These are phyloP conservation scores for Rachicladosporium sp. DNA, from an alignment of 2,329 filamentous ascomycete genomes.

Conservation along the genomic window DNA sequence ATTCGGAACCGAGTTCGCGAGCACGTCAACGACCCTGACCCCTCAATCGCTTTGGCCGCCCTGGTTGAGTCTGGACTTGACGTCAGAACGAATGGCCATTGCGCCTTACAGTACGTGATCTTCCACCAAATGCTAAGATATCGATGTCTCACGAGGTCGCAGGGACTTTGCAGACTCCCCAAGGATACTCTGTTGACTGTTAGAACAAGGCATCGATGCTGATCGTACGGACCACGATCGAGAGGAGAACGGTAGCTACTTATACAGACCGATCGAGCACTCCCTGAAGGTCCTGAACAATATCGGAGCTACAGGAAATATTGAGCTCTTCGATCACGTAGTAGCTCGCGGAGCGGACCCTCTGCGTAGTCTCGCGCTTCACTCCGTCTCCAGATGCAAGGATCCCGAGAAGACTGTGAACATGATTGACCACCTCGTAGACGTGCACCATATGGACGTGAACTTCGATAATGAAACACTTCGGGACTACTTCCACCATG, in stretches of 20 bases:
- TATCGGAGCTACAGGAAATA: conserved; percentile 7
- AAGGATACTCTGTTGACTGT: conserved; percentile 6
- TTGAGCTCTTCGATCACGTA: conserved; percentile 8
- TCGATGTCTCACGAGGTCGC: not conserved
- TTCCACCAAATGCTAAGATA: not conserved
- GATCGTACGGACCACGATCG: conserved; percentile 3
- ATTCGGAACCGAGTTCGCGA: too few relatives aligned
- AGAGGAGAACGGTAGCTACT: conserved; percentile 1
- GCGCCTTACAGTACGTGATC: not conserved
- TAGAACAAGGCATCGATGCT: conserved; percentile 8
- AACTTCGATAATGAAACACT: conserved; percentile 6
- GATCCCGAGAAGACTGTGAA: conserved; percentile 2
- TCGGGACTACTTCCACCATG: not conserved
- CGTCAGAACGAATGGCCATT: not conserved
- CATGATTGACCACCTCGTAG: conserved; percentile 8
- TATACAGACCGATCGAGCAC: conserved; percentile 2
- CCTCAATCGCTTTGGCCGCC: too few relatives aligned
- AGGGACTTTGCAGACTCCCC: conserved; percentile 6
- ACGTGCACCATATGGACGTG: conserved; percentile 7
- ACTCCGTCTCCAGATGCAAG: conserved; percentile 4
- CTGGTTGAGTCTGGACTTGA: conserved; percentile 1
- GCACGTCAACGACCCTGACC: too few relatives aligned
- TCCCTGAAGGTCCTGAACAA: conserved; percentile 7
- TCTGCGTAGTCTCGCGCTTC: conserved; percentile 5
- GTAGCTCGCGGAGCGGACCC: conserved; percentile 8